A percentile compares a stretch with the other conserved stretches of the same genome.
Conservation (phyloP, 2,329 filamentous ascomycete species). For the Cercospora sojina region DNA sequence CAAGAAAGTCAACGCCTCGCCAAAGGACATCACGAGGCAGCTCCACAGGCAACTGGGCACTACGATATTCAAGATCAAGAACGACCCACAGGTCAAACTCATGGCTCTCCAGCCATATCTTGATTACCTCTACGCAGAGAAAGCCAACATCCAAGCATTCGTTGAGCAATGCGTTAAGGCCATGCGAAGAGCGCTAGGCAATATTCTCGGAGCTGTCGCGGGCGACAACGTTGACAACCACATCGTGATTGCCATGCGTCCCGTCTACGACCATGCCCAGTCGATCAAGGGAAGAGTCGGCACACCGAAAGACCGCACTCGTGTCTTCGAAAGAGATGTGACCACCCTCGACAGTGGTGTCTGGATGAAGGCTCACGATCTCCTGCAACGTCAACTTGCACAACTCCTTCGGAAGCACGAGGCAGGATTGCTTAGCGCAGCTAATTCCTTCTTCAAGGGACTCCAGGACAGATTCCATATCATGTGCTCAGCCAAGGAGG, state of each 20-base stretch:
- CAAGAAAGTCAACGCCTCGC: too few relatives aligned
- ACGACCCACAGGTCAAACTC: slow-evolving; percentile 8
- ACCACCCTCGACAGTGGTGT: not conserved
- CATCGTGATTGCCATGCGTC: not conserved
- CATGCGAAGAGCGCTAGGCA: not conserved
- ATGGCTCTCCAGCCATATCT: slow-evolving; percentile 21
- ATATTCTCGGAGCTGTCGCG: not conserved
- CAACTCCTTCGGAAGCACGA: not conserved
- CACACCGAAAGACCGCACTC: not conserved
- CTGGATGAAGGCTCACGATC: not conserved
- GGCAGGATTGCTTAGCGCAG: not conserved
- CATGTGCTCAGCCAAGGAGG: not conserved
- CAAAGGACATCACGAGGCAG: too few relatives aligned
- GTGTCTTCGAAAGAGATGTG: not conserved
- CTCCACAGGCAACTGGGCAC: too few relatives aligned
- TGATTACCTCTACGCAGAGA: slow-evolving; percentile 15
- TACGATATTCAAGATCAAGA: not conserved
- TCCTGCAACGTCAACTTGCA: not conserved
- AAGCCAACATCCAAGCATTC: not conserved
- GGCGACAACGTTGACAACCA: not conserved
- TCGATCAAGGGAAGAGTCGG: not conserved
- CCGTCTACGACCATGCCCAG: not conserved
- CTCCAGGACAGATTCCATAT: not conserved
- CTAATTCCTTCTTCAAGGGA: not conserved
- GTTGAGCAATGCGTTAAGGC: not conserved